Evolutionary conservation across 1,284 basidiomycete genomes (phyloP).

Genomic region (Vanrija humicola): DNA sequence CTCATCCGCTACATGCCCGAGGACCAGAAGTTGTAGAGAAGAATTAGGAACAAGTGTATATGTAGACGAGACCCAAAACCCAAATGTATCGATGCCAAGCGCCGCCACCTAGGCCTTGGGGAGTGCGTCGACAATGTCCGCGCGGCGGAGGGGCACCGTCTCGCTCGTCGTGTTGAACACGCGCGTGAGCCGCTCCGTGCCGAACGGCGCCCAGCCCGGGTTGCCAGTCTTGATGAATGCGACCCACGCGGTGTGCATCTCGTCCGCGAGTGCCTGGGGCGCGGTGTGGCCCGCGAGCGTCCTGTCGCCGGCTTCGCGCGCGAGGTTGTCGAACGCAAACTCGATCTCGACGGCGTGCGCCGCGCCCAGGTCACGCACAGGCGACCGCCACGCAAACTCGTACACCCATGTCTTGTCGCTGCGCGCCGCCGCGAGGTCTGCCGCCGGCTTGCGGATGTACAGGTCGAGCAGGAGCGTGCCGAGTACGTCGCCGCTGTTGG

Average conservation of each 20-base stretch:
- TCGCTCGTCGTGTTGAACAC: no score
- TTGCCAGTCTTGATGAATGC: neutral
- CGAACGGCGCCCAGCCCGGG: neutral
- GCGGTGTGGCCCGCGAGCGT: neutral
- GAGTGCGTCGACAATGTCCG: no score
- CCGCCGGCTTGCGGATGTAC: neutral
- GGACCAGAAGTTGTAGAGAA: no score
- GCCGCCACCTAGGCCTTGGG: no score
- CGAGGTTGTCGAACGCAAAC: neutral
- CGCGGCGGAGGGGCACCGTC: no score
- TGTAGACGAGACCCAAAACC: neutral
- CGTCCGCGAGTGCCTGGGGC: neutral
- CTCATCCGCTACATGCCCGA: constrained; percentile 17
- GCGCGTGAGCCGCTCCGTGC: no score
- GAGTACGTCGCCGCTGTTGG: neutral
- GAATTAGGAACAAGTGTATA: constrained; percentile 13
- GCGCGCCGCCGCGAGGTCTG: neutral
- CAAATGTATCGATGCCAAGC: neutral
- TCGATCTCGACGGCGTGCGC: constrained; percentile 1
- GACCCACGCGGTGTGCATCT: constrained; percentile 4
- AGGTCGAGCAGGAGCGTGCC: neutral
- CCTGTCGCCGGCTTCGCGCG: no score
- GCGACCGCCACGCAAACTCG: constrained; percentile 1
- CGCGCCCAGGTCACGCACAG: neutral
- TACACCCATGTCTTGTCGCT: neutral